Conservation (phyloP, 2,329 filamentous ascomycete genomes). For the Venturia effusa region DNA sequence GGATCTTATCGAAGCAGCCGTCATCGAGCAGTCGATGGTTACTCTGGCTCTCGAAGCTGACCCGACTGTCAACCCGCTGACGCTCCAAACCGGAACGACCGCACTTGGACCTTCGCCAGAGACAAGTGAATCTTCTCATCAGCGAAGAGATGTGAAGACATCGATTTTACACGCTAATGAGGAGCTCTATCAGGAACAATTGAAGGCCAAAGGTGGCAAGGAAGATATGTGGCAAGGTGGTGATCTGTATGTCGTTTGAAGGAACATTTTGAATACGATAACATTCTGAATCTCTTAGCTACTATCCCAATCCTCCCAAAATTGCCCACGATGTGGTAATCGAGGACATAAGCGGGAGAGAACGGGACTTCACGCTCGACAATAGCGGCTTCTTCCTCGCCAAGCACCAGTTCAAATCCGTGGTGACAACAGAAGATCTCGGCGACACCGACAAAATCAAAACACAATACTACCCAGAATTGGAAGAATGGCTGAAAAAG, state of each 20-base stretch:
- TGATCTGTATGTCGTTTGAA: conserved; percentile 4
- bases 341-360: conserved; percentile 11
- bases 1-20: not conserved
- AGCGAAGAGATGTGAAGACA: conserved; percentile 9
- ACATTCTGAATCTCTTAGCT: not conserved
- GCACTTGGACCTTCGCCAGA: not conserved
- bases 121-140: not conserved
- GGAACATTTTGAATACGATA: not conserved
- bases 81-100: not conserved
- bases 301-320: conserved; percentile 12
- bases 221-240: conserved; percentile 13
- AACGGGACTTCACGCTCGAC: conserved; percentile 11
- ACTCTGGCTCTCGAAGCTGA: not conserved
- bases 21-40: not conserved
- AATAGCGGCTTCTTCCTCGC: conserved; percentile 12
- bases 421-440: conserved; percentile 8
- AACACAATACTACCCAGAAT: conserved; percentile 12
- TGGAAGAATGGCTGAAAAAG: conserved; percentile 11
- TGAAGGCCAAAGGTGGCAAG: conserved; percentile 9
- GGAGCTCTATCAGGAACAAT: conserved; percentile 6
- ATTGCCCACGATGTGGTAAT: conserved; percentile 3
- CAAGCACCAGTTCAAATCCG: conserved; percentile 1
- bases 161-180: conserved; percentile 8
- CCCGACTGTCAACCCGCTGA: not conserved
- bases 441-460: conserved; percentile 10